Base-by-base conservation (phyloP, 441 rosid species). In the Brassica balearica region DNA sequence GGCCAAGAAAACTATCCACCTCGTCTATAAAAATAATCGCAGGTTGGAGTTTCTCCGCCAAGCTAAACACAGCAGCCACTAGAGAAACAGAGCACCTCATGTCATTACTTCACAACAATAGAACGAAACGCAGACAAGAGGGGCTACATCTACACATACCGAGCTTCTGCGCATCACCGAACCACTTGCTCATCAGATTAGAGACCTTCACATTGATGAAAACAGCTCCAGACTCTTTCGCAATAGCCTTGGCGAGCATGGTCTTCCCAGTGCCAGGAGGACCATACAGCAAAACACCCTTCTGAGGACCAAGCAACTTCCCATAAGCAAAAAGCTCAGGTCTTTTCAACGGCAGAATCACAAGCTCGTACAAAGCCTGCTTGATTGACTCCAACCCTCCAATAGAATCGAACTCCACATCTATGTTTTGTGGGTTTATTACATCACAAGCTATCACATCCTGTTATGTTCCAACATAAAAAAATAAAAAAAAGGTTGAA, bases 41-140 rank as follows among this genome's bases (percentile, higher is more conserved):
- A 55, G 98, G 97, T 85, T 96, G 98, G 59, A 93, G 96, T 85
- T 96, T 96, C 82, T 87, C 77, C 51, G 98, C 99, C 86, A 93
- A 84, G 91, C 96, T 96, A 79, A 96, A 96, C 51, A 94, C 97
- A 53, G 99, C 99, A 89, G 98, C 83, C 75, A 96, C 99, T 94
- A 88, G 84, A 86, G 2, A 70, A 58, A 82, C 38, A 72, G 3
- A 56, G 25, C 34, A 73, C 48, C 19, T 79, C 46, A 14, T 65
- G 58, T 4, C n/a, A 36, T 77, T 29, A 72, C 48, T 12, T 12
- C 68, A 62, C 71, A 11, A 10, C 60, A 71, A 51, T 1, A 19
- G 1, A 71, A 67, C 69, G 8, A 22, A 67, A 22, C 6, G 19
- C 6, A 43, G 19, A 38, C 4, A 34, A 71, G 11, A 41, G 20